These are phyloP conservation scores for Fagopyrum homotropicum DNA, from an alignment of 148 eudicot species.

Conservation along the genomic window DNA sequence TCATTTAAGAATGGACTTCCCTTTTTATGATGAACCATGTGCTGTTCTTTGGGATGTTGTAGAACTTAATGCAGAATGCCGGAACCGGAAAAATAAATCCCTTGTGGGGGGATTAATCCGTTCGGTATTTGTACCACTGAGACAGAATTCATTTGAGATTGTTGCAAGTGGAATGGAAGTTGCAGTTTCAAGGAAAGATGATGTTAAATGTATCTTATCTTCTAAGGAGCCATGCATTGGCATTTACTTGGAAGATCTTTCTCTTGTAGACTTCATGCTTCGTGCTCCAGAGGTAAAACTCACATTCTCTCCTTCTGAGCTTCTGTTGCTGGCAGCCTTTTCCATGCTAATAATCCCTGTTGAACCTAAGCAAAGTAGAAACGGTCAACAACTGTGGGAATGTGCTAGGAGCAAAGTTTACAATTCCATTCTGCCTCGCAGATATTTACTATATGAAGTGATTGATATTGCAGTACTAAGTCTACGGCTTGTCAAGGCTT, in stretches of 20 bases:
- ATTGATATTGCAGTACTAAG: constrained; percentile 44
- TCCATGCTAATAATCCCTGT: constrained; percentile 21
- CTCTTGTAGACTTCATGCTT: constrained; percentile 36
- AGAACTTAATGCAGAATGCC: constrained; percentile 41
- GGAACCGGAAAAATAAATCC: constrained; percentile 22
- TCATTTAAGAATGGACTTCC: constrained; percentile 43
- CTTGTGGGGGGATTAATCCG: constrained; percentile 41
- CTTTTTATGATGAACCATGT: constrained; percentile 32
- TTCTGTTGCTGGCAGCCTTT: constrained; percentile 35
- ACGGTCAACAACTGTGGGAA: constrained; percentile 75
- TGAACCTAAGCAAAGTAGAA: constrained; percentile 38
- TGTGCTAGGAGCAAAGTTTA: constrained; percentile 53
- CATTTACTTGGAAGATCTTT: constrained; percentile 45
- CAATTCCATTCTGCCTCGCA: constrained; percentile 33
- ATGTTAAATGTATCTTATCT: constrained; percentile 33
- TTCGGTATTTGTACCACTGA: constrained; percentile 38
- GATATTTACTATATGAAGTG: constrained; percentile 33
- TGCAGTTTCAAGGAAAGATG: constrained; percentile 39
- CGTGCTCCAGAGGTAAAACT: constrained; percentile 43
- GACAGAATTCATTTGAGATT: constrained; percentile 39
- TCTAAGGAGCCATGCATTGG: constrained; percentile 32
- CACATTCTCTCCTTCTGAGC: constrained; percentile 50
- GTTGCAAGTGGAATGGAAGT: constrained; percentile 40
- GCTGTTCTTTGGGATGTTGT: constrained; percentile 30
- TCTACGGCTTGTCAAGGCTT: constrained; percentile 51